Evolutionary conservation across 2,329 filamentous ascomycete genomes (phyloP), one percentile per base, ranked within the genome.

Genomic region (Davidsoniella virescens): DNA sequence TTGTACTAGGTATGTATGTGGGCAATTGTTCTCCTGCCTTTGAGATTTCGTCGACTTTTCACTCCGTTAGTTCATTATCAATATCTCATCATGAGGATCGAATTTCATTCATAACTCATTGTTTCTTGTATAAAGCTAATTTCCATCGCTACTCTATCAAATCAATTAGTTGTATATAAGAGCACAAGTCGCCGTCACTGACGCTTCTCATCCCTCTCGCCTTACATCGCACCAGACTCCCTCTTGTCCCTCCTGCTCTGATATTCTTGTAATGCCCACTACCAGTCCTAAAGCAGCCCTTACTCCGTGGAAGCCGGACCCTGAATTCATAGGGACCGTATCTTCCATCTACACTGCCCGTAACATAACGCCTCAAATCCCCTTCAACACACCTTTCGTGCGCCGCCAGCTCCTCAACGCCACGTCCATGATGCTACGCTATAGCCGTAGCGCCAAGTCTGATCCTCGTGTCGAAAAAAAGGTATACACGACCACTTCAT

Each of bases 321-420:
- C 49, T 25, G 38, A 46, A 18, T 47, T 46, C 38, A 26, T 29
- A 16, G 37, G 40, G 17, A 12, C 44, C 25, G 47, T 44, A 44
- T 18, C 49, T 17, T 12, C 43, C 10, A 23, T 51, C 38, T 51
- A 25, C 29, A 14, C 43, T 25, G 49, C 49, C 14, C 49, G 49
- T 25, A 20, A 36, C 26, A 18, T 47, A 7, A 20, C 44, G 4
- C 44, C 49, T 36, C 42, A 41, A 3, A 42, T 47, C 44, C 49
- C 43, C 17, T 25, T 40, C 8, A 41, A 38, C 25, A 23, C 43
- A 12, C 20, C 14, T 2, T 4, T 14, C 17, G 9, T 51, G n/a
- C 49, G 49, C n/a, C 49, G 49, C 38, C 49, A 51, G 16, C 33
- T 51, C 23, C 36, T 43, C 14, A 51, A 51, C 25, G 49, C 49